phyloP scores from a whole-genome alignment of 768 basidiomycete species.

The Naganishia onofrii region DNA sequence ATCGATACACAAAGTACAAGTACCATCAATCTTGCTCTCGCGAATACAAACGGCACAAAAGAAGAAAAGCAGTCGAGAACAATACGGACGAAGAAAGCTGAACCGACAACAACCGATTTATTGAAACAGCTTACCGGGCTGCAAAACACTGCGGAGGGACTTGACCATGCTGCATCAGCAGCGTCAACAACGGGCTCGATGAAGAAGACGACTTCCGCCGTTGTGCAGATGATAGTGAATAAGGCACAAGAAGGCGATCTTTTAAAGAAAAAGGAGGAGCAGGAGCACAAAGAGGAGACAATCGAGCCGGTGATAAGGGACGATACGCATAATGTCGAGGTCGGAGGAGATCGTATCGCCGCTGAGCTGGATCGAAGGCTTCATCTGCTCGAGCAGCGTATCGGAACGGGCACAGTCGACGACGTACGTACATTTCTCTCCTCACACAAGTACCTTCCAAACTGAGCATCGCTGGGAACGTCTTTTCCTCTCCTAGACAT shows the following conservation, averaged over 20 bases:
- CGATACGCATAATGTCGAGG: background rate
- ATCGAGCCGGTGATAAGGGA: background rate
- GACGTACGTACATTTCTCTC: slow-evolving; percentile 60
- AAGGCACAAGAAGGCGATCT: slow-evolving; percentile 8
- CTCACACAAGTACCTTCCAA: no score
- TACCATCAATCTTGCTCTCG: no score
- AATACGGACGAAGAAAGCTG: background rate
- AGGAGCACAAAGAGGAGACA: slow-evolving; percentile 3
- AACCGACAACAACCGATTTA: background rate
- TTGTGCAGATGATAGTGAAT: slow-evolving; percentile 13
- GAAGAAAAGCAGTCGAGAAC: slow-evolving; percentile 32
- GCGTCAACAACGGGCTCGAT: background rate
- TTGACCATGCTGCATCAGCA: background rate
- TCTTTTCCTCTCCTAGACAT: background rate
- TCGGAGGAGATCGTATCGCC: slow-evolving; percentile 45
- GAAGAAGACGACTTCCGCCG: background rate
- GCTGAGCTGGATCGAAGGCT: slow-evolving; percentile 80
- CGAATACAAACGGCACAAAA: slow-evolving; percentile 47
- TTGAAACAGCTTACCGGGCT: slow-evolving; percentile 1
- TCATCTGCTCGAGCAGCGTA: slow-evolving; percentile 72
- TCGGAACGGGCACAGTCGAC: slow-evolving; percentile 80
- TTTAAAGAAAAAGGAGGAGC: background rate
- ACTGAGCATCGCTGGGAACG: no score
- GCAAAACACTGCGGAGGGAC: background rate
- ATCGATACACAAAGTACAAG: slow-evolving; percentile 57